A percentile compares a stretch with the other conserved stretches of the same genome.
Conservation (phyloP, 1,139 yeast species). For the Blastobotrys serpentis region DNA sequence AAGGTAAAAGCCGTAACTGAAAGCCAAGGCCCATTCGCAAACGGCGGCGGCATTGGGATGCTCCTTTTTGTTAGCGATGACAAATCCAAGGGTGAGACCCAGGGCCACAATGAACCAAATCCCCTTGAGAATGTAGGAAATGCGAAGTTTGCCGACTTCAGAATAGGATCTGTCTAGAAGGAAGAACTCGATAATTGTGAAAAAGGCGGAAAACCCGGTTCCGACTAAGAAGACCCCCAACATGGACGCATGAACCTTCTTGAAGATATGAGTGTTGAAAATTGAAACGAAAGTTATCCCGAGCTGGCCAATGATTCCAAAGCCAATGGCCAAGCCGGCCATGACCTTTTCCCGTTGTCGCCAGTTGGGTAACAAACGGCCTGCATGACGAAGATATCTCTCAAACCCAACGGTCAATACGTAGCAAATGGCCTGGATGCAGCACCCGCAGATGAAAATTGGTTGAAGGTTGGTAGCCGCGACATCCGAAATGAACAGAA, state of each 20-base stretch:
- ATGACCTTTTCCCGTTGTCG: constrained; percentile 49
- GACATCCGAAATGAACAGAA: constrained; percentile 77
- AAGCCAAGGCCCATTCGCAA: constrained; percentile 83
- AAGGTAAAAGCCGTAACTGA: constrained; percentile 74
- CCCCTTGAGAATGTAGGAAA: constrained; percentile 48
- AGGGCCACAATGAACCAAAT: constrained; percentile 71
- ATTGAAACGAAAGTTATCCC: constrained; percentile 76
- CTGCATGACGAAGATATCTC: constrained; percentile 50
- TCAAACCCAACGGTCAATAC: constrained; percentile 66
- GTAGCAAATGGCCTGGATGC: constrained; percentile 74
- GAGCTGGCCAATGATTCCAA: constrained; percentile 66
- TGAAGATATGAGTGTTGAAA: constrained; percentile 63
- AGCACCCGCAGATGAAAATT: constrained; percentile 75
- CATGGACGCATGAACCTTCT: constrained; percentile 64
- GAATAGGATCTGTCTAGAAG: constrained; percentile 58
- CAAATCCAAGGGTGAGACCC: constrained; percentile 69
- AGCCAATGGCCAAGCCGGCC: constrained; percentile 51
- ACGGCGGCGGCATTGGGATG: constrained; percentile 51
- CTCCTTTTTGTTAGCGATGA: constrained; percentile 44
- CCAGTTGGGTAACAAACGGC: constrained; percentile 55
- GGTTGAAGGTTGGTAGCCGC: constrained; percentile 87
- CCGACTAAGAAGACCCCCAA: constrained; percentile 72
- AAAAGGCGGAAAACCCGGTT: constrained; percentile 61
- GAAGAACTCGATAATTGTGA: constrained; percentile 58
- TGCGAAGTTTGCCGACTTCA: constrained; percentile 43